Evolutionary conservation across 2,329 filamentous ascomycete species (phyloP), one percentile per base, ranked within the genome.

Genomic region (Hypoxylon sp.): DNA sequence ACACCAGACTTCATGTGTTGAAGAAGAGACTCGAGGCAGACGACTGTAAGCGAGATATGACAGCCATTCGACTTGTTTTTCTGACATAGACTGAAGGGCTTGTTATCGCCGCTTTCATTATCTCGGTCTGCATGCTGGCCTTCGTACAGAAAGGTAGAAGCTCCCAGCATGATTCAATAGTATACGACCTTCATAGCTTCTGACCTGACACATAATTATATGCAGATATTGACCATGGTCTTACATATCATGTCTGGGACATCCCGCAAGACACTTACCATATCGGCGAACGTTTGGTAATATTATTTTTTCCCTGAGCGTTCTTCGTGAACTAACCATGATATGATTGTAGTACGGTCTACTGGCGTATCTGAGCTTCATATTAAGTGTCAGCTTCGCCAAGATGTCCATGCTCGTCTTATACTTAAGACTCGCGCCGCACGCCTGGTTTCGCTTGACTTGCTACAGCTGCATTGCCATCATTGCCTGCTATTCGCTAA

Each of bases 171-270:
- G 10, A n/a, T 19, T 22, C 11, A 22, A 15, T 24, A 22, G 15
- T 5, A 44, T 8, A 15, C 26, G 15, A 24, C 19, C 17, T 55
- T 20, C 1, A 11, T n/a, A 19, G 7, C 41, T 49, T 50, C 54
- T 62, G 26, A 58, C 17, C 11, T 43, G n/a, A 11, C 19, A 51
- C 39, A n/a, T n/a, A n/a, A n/a, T 15, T 19, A 19, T 3, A 24
- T 47, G 43, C 56, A 68, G 65, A 68, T 26, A 68, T 68, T 37
- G 65, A 68, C 37, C 65, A 68, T 19, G 65, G 65, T 53, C 65
- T 68, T 46, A 68, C 65, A 20, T 68, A 68, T 28, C 65, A 68
- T 30, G 65, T 68, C 39, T 68, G 65, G 65, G 65, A 68, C 41
- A 68, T 68, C 17, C 56, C 55, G 8, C 65, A 68, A 37, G 59